Evolutionary conservation across 2,329 filamentous ascomycete genomes (phyloP).

Genomic region (Calonectria montana): DNA sequence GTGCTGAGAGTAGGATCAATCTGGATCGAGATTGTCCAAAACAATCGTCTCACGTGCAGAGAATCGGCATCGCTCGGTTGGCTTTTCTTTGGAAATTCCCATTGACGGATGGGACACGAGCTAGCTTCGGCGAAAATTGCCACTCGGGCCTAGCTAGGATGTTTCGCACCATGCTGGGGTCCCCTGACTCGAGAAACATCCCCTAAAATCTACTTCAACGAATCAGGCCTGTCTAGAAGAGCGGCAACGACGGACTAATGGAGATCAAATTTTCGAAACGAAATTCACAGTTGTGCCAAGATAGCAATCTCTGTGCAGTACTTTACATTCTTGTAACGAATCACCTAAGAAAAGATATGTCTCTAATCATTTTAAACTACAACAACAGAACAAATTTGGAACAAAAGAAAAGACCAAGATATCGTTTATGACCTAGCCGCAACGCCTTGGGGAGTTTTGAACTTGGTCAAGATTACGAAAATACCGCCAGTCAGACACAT

Average conservation of each 20-base stretch:
- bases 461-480: constrained; percentile 29
- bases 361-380: not conserved
- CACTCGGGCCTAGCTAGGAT: not conserved
- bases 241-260: not conserved
- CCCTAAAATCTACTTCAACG: not conserved
- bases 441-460: constrained; percentile 17
- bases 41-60: not conserved
- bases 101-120: not conserved
- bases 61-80: not conserved
- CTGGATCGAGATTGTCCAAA: not conserved
- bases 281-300: not conserved
- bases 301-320: not conserved
- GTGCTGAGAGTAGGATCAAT: not conserved
- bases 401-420: not conserved
- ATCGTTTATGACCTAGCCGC: not conserved
- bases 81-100: not conserved
- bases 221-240: not conserved
- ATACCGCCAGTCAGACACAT: constrained; percentile 35
- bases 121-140: not conserved
- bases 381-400: not conserved
- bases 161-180: not conserved
- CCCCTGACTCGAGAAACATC: not conserved
- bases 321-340: not conserved
- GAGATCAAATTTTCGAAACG: not conserved
- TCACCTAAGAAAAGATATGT: not conserved